Evolutionary conservation across 2,329 filamentous ascomycete genomes (phyloP).

Genomic region (Fusarium tupiense): DNA sequence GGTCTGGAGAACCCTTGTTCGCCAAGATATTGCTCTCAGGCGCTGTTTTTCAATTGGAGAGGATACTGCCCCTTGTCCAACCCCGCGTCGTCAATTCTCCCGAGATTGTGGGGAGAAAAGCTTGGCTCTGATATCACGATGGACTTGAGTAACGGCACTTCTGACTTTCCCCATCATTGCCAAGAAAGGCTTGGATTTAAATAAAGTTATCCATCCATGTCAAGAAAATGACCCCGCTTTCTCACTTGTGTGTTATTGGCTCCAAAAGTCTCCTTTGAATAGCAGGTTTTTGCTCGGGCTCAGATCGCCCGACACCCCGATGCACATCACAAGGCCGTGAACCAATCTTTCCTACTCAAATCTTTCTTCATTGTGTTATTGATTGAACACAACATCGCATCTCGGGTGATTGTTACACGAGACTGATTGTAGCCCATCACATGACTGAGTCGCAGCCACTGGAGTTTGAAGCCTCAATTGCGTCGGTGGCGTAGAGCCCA

Average conservation of each 20-base stretch:
- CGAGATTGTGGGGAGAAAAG: neutral
- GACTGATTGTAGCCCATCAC: no score
- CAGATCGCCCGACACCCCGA: slow-evolving; percentile 1
- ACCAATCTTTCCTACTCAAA: accelerated
- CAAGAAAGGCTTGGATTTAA: neutral
- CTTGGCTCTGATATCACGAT: neutral
- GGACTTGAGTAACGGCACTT: neutral
- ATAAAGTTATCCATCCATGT: neutral
- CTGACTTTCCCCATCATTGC: neutral
- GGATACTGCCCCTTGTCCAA: neutral
- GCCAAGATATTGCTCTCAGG: neutral
- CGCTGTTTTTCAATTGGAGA: neutral
- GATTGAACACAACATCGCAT: accelerated
- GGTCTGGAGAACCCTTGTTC: neutral
- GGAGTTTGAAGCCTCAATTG: neutral
- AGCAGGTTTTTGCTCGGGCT: neutral
- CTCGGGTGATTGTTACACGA: neutral
- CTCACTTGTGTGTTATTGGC: neutral
- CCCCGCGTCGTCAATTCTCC: neutral
- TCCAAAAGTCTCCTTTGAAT: neutral
- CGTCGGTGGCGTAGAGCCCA: neutral
- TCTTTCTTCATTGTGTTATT: neutral
- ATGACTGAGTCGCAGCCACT: neutral
- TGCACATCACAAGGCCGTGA: neutral
- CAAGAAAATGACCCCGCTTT: accelerated